Base-by-base conservation (phyloP, 257 asterid species). In the Linderniella brevidens region DNA sequence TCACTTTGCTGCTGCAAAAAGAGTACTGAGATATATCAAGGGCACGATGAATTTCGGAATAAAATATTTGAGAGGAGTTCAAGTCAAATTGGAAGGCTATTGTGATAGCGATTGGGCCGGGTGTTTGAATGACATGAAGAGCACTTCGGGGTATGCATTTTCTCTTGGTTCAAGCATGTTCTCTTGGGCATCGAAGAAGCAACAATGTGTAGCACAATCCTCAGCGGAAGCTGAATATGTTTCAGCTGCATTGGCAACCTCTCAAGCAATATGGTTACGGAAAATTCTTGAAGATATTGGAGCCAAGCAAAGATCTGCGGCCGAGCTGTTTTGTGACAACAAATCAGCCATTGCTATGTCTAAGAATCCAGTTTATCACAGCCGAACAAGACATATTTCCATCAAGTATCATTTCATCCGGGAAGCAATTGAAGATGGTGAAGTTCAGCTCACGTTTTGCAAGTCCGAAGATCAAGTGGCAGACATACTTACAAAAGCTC, bases 201-300 rank as follows among this genome's bases (percentile, higher is more conserved):
- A 54, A 13, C 49, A 42, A 43, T 41, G 29, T 41, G 51, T 54
- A 35, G 51, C 42, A 14, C 43, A 42, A 43, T 54, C 58, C 10
- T 25, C 35, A 0, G 50, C 32, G 12, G 16, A 54, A 16, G 42
- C 58, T 2, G 41, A 54, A 12, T 53, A 53, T 19, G 19, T 46
- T 13, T 18, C 36, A 18, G 36, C 51, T 9, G 13, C 19, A 12
- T 16, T 16, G 29, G 36, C 51, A 46, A 20, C 13, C 3, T 46
- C 51, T 6, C 51, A 46, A 46, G 51, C 13, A 10, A 17, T 46
- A 3, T 46, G 36, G 51, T 14, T 46, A 6, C 13, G 35, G 13
- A 46, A 36, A 46, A 46, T 46, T 18, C 37, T 46, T 46, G 51
- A 46, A 18, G 51, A 46, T 10, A 18, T 46, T 46, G 51, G 36